Evolutionary conservation across 768 basidiomycete species (phyloP).

Genomic region (Dioszegia aurantiaca): DNA sequence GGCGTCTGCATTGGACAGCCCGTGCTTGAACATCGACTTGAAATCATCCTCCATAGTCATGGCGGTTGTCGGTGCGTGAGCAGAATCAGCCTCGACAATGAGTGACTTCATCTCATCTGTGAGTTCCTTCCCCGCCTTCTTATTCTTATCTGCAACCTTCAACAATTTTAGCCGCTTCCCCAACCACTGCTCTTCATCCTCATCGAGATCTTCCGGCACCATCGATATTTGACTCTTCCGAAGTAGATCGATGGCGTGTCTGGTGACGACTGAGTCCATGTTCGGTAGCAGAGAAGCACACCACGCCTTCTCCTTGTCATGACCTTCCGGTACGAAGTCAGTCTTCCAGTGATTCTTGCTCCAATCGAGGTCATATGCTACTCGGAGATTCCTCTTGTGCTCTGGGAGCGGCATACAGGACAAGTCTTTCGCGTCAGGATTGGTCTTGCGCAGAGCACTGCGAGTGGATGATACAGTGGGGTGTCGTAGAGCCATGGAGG

Average conservation of each 20-base stretch:
- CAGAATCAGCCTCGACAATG: no score
- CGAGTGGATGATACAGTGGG: background rate
- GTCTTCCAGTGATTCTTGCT: background rate
- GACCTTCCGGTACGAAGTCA: background rate
- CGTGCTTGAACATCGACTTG: no score
- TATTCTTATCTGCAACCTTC: no score
- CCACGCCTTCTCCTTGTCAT: background rate
- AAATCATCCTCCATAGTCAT: no score
- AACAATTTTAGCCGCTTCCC: no score
- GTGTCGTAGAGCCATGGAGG: background rate
- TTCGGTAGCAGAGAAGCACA: background rate
- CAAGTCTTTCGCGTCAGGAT: background rate
- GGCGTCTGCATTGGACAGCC: no score
- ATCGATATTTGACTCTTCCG: background rate
- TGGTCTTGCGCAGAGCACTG: background rate
- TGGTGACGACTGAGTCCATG: background rate
- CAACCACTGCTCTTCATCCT: no score
- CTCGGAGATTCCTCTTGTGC: background rate
- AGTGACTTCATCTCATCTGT: no score
- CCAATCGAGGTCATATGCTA: background rate
- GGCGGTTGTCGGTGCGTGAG: no score
- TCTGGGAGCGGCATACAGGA: background rate
- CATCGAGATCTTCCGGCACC: background rate
- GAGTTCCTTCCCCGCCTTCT: no score
- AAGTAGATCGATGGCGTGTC: background rate